Evolutionary conservation across 1,284 basidiomycete species (phyloP), one percentile per base, ranked within the genome.

Genomic region (Heimioporus punctisporus): DNA sequence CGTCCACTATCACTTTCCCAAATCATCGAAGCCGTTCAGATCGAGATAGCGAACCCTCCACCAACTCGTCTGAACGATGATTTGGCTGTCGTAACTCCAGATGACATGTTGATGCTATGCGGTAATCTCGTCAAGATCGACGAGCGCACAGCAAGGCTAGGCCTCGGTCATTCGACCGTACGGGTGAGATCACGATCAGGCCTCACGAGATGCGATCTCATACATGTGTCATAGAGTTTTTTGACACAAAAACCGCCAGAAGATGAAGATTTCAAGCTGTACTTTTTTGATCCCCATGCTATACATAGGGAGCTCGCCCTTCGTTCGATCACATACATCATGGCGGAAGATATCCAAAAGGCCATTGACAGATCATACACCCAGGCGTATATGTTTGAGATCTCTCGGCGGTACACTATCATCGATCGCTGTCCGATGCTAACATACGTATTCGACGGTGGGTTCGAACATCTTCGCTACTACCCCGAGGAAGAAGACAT

Each of bases 1-100:
- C 66, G 66, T 24, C 54, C 65, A n/a, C 25, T 66, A 42, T 65
- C 66, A 27, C 60, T 66, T 25, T 61, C 64, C 26, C 65, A 67
- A 42, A 57, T 67, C 30, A 69, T 65, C 37, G 68, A 66, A 27
- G 66, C 66, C 7, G 66, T 69, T 46, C 66, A 70, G 47, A 69
- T 70, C 39, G 65, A 67, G 27, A 52, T 65, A 23, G 62, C 64
- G 41, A 53, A 34, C 31, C 31, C 31, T 9, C 52, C 56, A 27
- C 64, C 66, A 11, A 34, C 67, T 34, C 31, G 48, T 47, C 55
- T 69, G 54, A 69, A 69, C 25, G 64, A 69, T 43, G 55, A 58
- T 34, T 49, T 70, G 26, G 56, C 64, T 27, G 66, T 67, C 6
- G 66, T 67, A 19, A 57, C 55, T 9, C 57, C 57, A 21, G 62